Percentiles rank a stretch among this genome's conserved stretches.
Evolutionary conservation across 176 grass and related monocot genomes (phyloP).

Genomic region (Raddia distichophylla): DNA sequence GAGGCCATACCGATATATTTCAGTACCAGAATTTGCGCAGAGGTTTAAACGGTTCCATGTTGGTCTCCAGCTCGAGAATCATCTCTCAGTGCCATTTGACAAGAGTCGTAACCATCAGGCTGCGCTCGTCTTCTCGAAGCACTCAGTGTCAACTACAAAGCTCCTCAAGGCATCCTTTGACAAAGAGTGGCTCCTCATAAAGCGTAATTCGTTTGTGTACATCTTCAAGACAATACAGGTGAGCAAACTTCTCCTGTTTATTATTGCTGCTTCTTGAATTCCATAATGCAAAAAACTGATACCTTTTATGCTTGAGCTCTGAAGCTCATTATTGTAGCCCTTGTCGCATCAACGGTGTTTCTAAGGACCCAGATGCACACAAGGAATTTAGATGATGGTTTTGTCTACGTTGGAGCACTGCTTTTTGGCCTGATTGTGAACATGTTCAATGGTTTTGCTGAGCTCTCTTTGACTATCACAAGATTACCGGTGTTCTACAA

Average conservation of each 20-base stretch:
- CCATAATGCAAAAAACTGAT: slow-evolving; percentile 2
- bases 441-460: slow-evolving; percentile 97
- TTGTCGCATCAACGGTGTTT: slow-evolving; percentile 73
- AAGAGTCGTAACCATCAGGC: slow-evolving; percentile 74
- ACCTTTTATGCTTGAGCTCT: slow-evolving; percentile 8
- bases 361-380: slow-evolving; percentile 78
- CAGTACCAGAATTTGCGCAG: slow-evolving; percentile 78
- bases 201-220: slow-evolving; percentile 96
- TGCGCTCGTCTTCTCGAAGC: slow-evolving; percentile 81
- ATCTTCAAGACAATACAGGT: slow-evolving; percentile 94
- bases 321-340: slow-evolving; percentile 80
- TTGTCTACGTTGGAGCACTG: slow-evolving; percentile 82
- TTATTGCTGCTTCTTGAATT: not conserved
- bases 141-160: slow-evolving; percentile 67
- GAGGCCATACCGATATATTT: slow-evolving; percentile 77
- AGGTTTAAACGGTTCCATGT: slow-evolving; percentile 73
- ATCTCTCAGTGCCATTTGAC: slow-evolving; percentile 82
- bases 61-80: slow-evolving; percentile 80
- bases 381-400: slow-evolving; percentile 62
- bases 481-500: slow-evolving; percentile 97
- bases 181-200: slow-evolving; percentile 99
- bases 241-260: not conserved
- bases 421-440: slow-evolving; percentile 83
- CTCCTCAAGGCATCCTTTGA: slow-evolving; percentile 83
- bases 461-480: slow-evolving; percentile 82